Conservation (phyloP, 805 yeast genomes). For the Candida suzukii region DNA sequence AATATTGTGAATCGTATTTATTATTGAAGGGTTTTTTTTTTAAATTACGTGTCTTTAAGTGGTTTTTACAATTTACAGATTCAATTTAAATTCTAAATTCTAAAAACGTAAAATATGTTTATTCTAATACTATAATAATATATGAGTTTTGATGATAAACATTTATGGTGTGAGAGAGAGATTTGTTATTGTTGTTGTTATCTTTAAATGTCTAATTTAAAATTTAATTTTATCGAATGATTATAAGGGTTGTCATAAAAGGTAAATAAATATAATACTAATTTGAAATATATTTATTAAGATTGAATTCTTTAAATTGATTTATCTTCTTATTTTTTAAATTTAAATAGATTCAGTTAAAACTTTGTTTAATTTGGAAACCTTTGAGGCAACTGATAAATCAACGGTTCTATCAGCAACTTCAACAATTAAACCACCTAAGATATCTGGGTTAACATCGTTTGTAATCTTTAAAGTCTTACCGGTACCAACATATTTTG, state of each 20-base stretch:
- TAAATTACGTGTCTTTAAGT: too few species aligned
- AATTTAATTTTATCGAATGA: neutral
- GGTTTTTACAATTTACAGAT: too few species aligned
- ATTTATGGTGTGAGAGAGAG: neutral
- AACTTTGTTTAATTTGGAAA: slow-evolving; percentile 82
- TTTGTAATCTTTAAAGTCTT: slow-evolving; percentile 81
- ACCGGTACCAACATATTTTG: slow-evolving; percentile 76
- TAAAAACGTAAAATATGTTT: too few species aligned
- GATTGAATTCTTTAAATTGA: neutral
- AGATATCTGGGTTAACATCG: slow-evolving; percentile 79
- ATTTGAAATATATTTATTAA: neutral
- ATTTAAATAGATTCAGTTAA: slow-evolving; percentile 77
- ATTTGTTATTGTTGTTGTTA: neutral
- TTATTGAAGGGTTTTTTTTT: too few species aligned
- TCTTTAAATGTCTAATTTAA: neutral
- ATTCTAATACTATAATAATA: too few species aligned
- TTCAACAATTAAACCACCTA: slow-evolving; percentile 94
- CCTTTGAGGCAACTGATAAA: slow-evolving; percentile 76
- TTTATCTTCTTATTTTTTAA: neutral
- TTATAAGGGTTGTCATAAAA: neutral
- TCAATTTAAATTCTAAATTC: too few species aligned
- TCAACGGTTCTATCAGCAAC: slow-evolving; percentile 97
- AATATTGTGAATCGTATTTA: too few species aligned
- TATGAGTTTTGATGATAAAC: too few species aligned
- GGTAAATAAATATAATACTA: neutral